These are phyloP conservation scores for Dendrothele bispora DNA, from an alignment of 768 basidiomycete species.

Conservation along the genomic window DNA sequence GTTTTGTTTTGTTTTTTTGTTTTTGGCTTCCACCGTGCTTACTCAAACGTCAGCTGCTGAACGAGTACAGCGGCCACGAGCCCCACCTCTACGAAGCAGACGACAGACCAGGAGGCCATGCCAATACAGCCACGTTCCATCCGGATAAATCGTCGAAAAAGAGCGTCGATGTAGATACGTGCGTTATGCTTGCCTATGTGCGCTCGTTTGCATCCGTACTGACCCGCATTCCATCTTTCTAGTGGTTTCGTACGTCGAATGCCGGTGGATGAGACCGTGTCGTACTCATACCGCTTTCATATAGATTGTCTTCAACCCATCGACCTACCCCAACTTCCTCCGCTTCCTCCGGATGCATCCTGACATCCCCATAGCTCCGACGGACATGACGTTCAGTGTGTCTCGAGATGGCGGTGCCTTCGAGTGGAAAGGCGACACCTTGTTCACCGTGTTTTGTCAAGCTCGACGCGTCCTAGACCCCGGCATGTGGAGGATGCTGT, in stretches of 20 bases:
- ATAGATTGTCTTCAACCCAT: conserved; percentile 76
- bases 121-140: conserved; percentile 65
- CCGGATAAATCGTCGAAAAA: conserved; percentile 31
- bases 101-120: conserved; percentile 69
- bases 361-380: conserved; percentile 49
- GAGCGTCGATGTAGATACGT: conserved; percentile 69
- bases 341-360: conserved; percentile 57
- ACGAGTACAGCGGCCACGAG: conserved; percentile 72
- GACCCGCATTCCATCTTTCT: conserved; percentile 1
- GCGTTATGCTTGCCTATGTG: conserved; percentile 30
- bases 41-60: conserved; percentile 55
- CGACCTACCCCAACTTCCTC: conserved; percentile 78
- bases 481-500: conserved; percentile 71
- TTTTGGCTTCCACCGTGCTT: conserved; percentile 3
- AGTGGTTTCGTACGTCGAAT: conserved; percentile 56
- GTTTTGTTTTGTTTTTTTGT: neutral
- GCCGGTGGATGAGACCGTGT: neutral
- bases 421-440: conserved; percentile 76
- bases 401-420: conserved; percentile 68
- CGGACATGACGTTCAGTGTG: conserved; percentile 79
- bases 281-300: neutral
- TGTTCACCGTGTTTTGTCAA: conserved; percentile 67
- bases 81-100: conserved; percentile 77
- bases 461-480: conserved; percentile 58
- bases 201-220: neutral